These are phyloP conservation scores for Medicago arabica DNA, from an alignment of 306 rosid species.

Conservation along the genomic window DNA sequence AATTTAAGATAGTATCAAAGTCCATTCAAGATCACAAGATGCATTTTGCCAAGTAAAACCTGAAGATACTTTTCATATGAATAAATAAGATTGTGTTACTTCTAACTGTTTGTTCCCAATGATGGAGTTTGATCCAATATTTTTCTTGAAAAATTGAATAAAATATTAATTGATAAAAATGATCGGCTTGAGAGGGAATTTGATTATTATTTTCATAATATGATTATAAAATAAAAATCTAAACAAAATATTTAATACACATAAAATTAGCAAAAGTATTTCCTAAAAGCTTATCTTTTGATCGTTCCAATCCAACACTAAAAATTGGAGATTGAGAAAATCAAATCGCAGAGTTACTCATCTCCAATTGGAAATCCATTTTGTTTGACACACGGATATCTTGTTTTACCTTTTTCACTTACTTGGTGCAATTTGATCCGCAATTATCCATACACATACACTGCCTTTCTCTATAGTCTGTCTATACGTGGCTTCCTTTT, in stretches of 20 bases:
- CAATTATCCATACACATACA: neutral
- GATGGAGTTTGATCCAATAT: neutral
- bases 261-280: no score
- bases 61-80: no score
- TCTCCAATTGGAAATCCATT: neutral
- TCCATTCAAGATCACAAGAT: no score
- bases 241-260: no score
- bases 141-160: neutral
- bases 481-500: neutral
- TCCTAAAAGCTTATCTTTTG: neutral
- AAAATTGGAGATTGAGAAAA: neutral
- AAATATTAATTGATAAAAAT: neutral
- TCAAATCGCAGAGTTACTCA: neutral
- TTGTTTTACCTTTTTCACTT: neutral
- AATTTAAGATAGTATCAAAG: no score
- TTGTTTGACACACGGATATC: constrained; percentile 15
- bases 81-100: no score
- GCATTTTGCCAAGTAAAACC: no score
- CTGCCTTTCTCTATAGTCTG: neutral
- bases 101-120: neutral
- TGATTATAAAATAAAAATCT: no score
- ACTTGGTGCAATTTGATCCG: neutral
- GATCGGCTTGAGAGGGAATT: constrained; percentile 33
- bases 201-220: constrained; percentile 31
- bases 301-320: neutral